phyloP scores from a whole-genome alignment of 2,329 filamentous ascomycete species.

The Paecilomyces fulvus region DNA sequence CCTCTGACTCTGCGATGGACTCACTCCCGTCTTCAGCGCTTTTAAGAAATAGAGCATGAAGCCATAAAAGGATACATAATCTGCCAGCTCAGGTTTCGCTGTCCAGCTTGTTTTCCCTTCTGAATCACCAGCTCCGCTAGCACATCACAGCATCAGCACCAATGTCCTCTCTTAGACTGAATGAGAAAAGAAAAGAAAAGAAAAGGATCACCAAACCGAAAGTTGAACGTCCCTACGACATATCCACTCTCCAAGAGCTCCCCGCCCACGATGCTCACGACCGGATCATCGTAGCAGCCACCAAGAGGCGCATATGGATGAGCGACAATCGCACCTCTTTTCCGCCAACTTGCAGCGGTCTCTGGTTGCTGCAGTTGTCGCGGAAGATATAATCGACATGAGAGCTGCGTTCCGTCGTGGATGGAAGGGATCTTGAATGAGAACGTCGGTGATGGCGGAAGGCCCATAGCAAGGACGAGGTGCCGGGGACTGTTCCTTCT shows the following conservation, averaged over 20 bases:
- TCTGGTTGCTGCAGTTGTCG: constrained; percentile 16
- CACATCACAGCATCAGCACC: constrained; percentile 9
- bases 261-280: constrained; percentile 59
- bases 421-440: constrained; percentile 77
- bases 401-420: constrained; percentile 65
- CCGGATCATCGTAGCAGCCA: constrained; percentile 72
- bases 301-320: constrained; percentile 89
- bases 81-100: constrained; percentile 66
- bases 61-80: constrained; percentile 75
- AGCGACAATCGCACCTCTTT: constrained; percentile 59
- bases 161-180: background rate
- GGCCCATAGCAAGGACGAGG: constrained; percentile 1
- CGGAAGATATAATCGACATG: constrained; percentile 78
- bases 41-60: constrained; percentile 70
- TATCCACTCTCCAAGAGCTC: constrained; percentile 63
- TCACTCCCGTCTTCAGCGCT: constrained; percentile 35
- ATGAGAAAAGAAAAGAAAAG: background rate
- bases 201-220: constrained; percentile 52
- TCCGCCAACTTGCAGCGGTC: constrained; percentile 21
- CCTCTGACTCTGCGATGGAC: constrained; percentile 4
- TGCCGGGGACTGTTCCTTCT: background rate
- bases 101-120: constrained; percentile 81
- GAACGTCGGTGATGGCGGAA: constrained; percentile 26
- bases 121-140: constrained; percentile 67
- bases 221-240: constrained; percentile 83